Base-by-base conservation (phyloP, 768 basidiomycete species). In the Amanita rimosa region DNA sequence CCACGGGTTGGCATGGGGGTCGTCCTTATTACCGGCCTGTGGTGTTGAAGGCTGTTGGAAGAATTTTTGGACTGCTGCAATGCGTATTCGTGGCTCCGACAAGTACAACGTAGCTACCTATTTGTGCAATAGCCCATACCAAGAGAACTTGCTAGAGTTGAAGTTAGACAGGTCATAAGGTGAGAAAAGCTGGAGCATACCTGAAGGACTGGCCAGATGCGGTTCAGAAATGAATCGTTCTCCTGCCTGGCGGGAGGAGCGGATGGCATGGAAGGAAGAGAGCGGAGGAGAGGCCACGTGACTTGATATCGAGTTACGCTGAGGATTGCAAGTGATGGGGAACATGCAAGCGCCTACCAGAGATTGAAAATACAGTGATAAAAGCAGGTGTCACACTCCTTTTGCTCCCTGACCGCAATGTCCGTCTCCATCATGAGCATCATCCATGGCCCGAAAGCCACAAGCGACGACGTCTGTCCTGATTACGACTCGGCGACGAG, bases 51-150 rank as follows among this genome's bases (percentile, higher is more conserved):
- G 57, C 21, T 64, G 58, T 38, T 68, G 66, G 17, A 72, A 63
- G 33, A 75, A 67, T 58, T 69, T 78, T 52, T 65, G 67, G 13
- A 67, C 81, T 80, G 50, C 14, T 10, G 53, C n/a, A 38, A 31
- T 26, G 21, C 21, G 5, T 19, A 41, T 37, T 44, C 5, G 34
- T 27, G 31, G 31, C 13, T 13, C 13, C 13, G 31, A 46, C 35
- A 45, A 54, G 7, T 35, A 44, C 33, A 48, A 36, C 14, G 22
- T 39, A 16, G 36, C 29, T 52, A 83, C 84, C 76, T 38, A 86
- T 58, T 61, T 86, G 83, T 36, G 79, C 73, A 38, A 84, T 57
- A n/a, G 70, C 73, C 69, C 75, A 87, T 51, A 83, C 66, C 45
- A 88, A 53, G 37, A 87, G 64, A 17, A 79, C 62, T 86, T 86